Percentiles rank a stretch among this genome's conserved stretches.
These are phyloP conservation scores for Aureobasidium sp. DNA, from an alignment of 2,329 filamentous ascomycete genomes.

Conservation along the genomic window DNA sequence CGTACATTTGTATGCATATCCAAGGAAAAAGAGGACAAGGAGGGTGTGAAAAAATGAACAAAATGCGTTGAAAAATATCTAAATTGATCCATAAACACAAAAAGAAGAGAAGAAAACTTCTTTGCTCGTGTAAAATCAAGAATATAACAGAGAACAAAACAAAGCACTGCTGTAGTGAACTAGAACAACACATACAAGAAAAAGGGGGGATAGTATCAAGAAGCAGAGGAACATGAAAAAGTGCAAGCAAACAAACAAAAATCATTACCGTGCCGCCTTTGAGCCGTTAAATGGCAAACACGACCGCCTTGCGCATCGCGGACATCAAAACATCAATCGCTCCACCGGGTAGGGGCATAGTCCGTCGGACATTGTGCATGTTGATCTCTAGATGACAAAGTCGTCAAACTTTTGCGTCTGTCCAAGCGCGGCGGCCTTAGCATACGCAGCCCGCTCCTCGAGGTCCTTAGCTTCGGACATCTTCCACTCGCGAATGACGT, in stretches of 20 bases:
- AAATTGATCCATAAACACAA: neutral
- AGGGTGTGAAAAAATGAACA: conserved; percentile 4
- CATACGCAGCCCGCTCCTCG: conserved; percentile 31
- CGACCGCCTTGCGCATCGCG: neutral
- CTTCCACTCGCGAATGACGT: conserved; percentile 35
- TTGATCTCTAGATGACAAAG: neutral
- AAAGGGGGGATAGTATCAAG: neutral
- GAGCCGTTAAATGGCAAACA: neutral
- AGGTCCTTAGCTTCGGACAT: conserved; percentile 32
- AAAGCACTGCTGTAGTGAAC: neutral
- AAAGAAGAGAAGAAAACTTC: neutral
- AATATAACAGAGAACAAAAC: neutral
- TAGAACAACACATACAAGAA: neutral
- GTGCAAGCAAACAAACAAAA: neutral
- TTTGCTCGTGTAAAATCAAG: neutral
- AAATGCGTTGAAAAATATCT: conserved; percentile 2
- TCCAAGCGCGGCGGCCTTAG: conserved; percentile 13
- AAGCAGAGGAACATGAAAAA: neutral
- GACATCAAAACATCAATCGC: neutral
- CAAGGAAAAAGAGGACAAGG: too few species aligned
- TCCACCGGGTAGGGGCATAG: neutral
- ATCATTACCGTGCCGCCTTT: neutral
- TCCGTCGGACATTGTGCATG: neutral
- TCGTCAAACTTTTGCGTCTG: conserved; percentile 6
- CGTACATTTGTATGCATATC: too few species aligned